Conservation (phyloP, 306 rosid genomes). For the Dryas octopetala region DNA sequence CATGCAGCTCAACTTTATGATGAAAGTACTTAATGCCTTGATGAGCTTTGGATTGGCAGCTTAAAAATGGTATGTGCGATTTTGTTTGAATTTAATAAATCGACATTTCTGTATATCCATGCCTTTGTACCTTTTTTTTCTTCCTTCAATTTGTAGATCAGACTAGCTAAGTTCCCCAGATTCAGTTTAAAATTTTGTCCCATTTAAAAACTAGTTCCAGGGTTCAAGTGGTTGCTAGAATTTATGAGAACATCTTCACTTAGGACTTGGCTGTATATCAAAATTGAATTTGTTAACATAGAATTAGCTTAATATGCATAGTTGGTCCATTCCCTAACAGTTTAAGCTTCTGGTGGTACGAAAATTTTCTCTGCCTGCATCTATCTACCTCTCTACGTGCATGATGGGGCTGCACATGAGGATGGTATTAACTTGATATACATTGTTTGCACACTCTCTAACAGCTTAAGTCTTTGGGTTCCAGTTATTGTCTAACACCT, state of each 20-base stretch:
- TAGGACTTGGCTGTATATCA: background rate
- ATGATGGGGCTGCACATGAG: too few relatives aligned
- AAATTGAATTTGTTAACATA: background rate
- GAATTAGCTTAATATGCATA: background rate
- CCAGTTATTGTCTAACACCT: too few relatives aligned
- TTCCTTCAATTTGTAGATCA: background rate
- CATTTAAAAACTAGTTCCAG: background rate
- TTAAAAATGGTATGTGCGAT: conserved; percentile 50
- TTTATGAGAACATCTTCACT: background rate
- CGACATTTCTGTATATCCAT: background rate
- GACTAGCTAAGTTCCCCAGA: background rate
- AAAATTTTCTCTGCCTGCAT: too few relatives aligned
- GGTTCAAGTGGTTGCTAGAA: background rate
- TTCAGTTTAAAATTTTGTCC: background rate
- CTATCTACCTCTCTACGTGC: too few relatives aligned
- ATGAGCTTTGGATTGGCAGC: conserved; percentile 32
- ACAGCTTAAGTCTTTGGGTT: too few relatives aligned
- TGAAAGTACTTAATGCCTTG: conserved; percentile 10
- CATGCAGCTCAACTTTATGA: conserved; percentile 37
- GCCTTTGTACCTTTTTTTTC: background rate
- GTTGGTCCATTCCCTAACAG: too few relatives aligned
- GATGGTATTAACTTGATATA: too few relatives aligned
- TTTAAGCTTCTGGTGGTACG: too few relatives aligned
- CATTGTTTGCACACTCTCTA: too few relatives aligned
- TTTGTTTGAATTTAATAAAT: background rate